Conservation (phyloP, 257 asterid species). For the Solanum chmielewskii region DNA sequence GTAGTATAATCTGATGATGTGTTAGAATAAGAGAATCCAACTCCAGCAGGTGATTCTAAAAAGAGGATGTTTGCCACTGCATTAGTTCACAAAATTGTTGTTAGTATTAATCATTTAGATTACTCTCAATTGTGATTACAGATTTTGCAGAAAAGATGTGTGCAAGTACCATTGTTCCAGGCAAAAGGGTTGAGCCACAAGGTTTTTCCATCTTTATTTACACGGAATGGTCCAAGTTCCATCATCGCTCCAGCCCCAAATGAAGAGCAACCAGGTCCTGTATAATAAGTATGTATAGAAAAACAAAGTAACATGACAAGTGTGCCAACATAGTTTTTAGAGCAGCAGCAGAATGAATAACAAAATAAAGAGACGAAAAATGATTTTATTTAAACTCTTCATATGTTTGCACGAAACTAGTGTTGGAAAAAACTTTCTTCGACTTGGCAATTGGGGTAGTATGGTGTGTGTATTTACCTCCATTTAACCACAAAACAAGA, state of each 20-base stretch:
- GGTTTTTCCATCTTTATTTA: conserved; percentile 1
- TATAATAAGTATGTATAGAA: background rate
- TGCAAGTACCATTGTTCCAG: conserved; percentile 5
- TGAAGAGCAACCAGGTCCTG: conserved; percentile 14
- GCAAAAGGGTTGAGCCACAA: conserved; percentile 1
- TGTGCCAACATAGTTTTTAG: background rate
- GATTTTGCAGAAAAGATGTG: background rate
- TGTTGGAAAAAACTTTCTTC: background rate
- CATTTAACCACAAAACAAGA: conserved; percentile 33
- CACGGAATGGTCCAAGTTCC: conserved; percentile 15
- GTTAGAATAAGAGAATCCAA: conserved; percentile 15
- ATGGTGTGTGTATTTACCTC: conserved; percentile 13
- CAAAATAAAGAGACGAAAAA: background rate
- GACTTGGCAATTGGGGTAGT: background rate
- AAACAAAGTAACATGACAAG: background rate
- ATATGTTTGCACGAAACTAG: background rate
- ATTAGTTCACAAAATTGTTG: background rate
- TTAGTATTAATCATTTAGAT: background rate
- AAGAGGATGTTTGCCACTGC: conserved; percentile 8
- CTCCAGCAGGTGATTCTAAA: conserved; percentile 12
- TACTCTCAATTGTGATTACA: background rate
- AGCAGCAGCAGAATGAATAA: background rate
- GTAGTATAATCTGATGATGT: conserved; percentile 1
- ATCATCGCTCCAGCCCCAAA: conserved; percentile 5
- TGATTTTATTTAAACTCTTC: no score